Base-by-base conservation (phyloP, 2,329 filamentous ascomycete genomes). In the Hirsutella thompsonii region DNA sequence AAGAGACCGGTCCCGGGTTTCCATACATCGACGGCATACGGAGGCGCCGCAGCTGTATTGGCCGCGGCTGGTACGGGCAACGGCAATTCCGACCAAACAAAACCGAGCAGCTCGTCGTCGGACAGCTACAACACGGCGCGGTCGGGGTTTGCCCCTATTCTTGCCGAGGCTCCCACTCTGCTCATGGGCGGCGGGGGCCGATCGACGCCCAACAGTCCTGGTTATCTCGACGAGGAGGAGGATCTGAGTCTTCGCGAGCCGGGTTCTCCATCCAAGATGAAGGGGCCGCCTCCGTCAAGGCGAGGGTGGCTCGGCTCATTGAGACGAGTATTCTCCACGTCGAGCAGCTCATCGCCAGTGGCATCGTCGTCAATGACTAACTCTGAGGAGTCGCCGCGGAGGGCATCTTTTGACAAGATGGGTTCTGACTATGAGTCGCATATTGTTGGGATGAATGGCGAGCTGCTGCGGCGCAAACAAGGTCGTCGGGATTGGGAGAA, bases 291-390 rank as follows among this genome's bases (percentile, higher is more conserved):
- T 34, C 59, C 67, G 3, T 62, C 68, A 36, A 60, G 69, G 4
- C 63, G 70, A n/a, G 72, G 72, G 20, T 85, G 81, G 78, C 63
- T 88, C 10, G 81, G 81, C 19, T 83, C 76, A 37, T 57, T 88
- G 18, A 69, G 75, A 16, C 70, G 80, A 30, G 79, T 80, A 10
- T 74, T 85, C 35, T 61, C 58, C 39, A 69, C 61, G 33, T 70
- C 70, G 5, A 56, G 61, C 34, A 36, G 21, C 20, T 21, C 44
- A 20, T 23, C 39, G 26, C 37, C 41, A 18, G 14, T 16, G 13
- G 19, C 36, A 8, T 16, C 37, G 8, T 35, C 37, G 8, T 9
- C 18, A 16, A 18, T 16, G 32, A n/a, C 14, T 18, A 8, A 4
- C 4, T 9, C 34, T 1, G 41, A 59, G 18, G 3, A 16, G 9